A percentile compares a stretch with the other conserved stretches of the same genome.
Conservation (phyloP, 768 basidiomycete species). For the Candolleomyces aberdarensis region DNA sequence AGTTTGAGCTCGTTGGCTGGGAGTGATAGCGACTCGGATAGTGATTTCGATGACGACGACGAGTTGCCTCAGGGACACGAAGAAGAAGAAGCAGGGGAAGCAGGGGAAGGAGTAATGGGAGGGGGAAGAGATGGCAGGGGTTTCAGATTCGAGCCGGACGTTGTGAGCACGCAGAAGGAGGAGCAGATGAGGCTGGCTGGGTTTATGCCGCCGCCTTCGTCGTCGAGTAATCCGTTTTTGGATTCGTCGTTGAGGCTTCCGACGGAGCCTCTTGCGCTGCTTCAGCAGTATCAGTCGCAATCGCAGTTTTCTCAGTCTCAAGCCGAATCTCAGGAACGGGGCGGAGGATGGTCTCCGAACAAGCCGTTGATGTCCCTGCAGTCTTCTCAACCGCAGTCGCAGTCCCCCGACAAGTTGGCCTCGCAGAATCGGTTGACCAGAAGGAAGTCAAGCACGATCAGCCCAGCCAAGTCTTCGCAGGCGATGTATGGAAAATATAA, state of each 20-base stretch:
- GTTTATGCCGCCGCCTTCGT: neutral
- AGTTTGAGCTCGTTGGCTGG: slow-evolving; percentile 29
- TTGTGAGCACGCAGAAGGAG: slow-evolving; percentile 27
- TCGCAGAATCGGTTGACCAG: neutral
- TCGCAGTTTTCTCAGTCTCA: no score
- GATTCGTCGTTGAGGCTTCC: no score
- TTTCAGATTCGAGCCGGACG: slow-evolving; percentile 23
- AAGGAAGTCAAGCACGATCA: slow-evolving; percentile 1
- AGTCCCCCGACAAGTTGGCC: neutral
- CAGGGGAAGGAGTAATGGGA: neutral
- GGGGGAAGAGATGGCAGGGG: neutral
- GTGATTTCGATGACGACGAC: slow-evolving; percentile 12
- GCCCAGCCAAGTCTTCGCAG: slow-evolving; percentile 23
- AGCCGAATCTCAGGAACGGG: no score
- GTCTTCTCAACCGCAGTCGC: no score
- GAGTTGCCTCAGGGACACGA: neutral
- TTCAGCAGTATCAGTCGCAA: neutral
- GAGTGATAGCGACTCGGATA: slow-evolving; percentile 21
- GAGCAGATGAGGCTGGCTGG: neutral
- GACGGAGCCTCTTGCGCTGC: neutral
- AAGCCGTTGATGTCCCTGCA: no score
- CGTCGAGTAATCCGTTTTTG: neutral
- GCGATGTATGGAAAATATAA: slow-evolving; percentile 33
- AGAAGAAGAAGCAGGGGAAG: neutral
- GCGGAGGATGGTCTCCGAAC: no score